Conservation (phyloP, 805 yeast genomes). For the Tetrapisispora namnaoensis region DNA sequence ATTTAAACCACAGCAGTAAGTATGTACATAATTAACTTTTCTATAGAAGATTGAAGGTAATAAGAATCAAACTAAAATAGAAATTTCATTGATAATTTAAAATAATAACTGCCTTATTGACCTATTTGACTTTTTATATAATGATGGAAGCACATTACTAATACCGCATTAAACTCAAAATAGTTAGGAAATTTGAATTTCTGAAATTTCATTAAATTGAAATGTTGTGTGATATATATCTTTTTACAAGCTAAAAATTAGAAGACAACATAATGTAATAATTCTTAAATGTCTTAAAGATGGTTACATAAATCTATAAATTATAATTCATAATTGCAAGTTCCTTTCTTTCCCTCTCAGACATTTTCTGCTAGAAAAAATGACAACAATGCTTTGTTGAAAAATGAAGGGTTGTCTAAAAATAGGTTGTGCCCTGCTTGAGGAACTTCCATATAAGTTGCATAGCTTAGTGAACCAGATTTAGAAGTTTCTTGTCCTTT, state of each 20-base stretch:
- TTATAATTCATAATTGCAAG: background rate
- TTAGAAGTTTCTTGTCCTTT: conserved; percentile 3
- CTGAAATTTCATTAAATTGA: background rate
- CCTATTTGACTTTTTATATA: background rate
- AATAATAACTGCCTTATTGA: too few relatives aligned
- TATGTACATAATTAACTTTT: too few relatives aligned
- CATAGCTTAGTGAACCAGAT: background rate
- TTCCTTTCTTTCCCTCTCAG: background rate
- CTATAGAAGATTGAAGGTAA: too few relatives aligned
- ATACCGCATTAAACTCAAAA: background rate
- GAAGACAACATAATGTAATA: too few relatives aligned
- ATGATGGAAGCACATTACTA: background rate
- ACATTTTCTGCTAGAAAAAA: conserved; percentile 11
- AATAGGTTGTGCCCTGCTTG: conserved; percentile 72
- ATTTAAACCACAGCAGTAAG: too few relatives aligned
- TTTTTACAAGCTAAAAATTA: too few relatives aligned
- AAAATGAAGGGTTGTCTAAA: conserved; percentile 50
- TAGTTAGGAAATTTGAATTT: background rate
- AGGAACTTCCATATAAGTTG: conserved; percentile 18
- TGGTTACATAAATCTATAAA: background rate
- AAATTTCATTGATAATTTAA: too few relatives aligned
- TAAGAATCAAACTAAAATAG: too few relatives aligned
- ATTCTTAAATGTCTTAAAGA: too few relatives aligned
- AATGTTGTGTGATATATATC: background rate
- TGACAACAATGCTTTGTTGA: conserved; percentile 37